These are phyloP conservation scores for Aspergillus ruber DNA, from an alignment of 2,329 filamentous ascomycete genomes.

Conservation along the genomic window DNA sequence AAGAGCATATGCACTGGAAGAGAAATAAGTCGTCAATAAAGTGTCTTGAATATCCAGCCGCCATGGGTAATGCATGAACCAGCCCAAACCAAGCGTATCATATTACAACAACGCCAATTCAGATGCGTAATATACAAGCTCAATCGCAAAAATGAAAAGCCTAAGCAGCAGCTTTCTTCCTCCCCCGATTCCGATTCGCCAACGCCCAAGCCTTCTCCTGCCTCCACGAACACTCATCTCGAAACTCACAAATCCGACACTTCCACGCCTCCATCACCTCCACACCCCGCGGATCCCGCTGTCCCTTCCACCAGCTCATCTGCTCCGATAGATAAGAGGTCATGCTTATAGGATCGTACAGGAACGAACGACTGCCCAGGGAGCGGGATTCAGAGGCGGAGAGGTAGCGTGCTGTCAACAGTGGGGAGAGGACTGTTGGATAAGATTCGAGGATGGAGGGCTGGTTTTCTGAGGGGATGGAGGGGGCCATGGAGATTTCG, in stretches of 20 bases:
- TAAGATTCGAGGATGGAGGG: slow-evolving; percentile 29
- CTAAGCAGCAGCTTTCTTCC: slow-evolving; percentile 7
- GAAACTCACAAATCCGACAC: slow-evolving; percentile 78
- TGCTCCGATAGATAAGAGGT: slow-evolving; percentile 61
- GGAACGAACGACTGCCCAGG: slow-evolving; percentile 55
- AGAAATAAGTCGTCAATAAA: too few relatives aligned
- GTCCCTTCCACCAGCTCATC: slow-evolving; percentile 83
- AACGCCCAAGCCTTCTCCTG: slow-evolving; percentile 58
- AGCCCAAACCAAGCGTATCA: too few relatives aligned
- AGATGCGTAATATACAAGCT: too few relatives aligned
- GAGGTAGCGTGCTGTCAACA: slow-evolving; percentile 40
- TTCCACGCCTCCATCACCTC: slow-evolving; percentile 81
- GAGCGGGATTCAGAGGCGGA: slow-evolving; percentile 26
- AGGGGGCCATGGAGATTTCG: slow-evolving; percentile 16
- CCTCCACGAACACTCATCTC: slow-evolving; percentile 71
- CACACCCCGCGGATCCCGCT: slow-evolving; percentile 66
- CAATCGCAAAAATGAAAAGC: too few relatives aligned
- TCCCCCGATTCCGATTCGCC: slow-evolving; percentile 27
- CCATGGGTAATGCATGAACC: too few relatives aligned
- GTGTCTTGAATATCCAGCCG: too few relatives aligned
- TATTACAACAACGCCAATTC: too few relatives aligned
- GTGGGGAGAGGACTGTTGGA: slow-evolving; percentile 37
- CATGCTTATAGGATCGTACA: slow-evolving; percentile 59
- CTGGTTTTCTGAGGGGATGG: slow-evolving; percentile 27
- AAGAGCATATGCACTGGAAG: too few relatives aligned